Evolutionary conservation across 805 yeast species (phyloP), one percentile per base, ranked within the genome.

Genomic region (Candida cerambycidarum): DNA sequence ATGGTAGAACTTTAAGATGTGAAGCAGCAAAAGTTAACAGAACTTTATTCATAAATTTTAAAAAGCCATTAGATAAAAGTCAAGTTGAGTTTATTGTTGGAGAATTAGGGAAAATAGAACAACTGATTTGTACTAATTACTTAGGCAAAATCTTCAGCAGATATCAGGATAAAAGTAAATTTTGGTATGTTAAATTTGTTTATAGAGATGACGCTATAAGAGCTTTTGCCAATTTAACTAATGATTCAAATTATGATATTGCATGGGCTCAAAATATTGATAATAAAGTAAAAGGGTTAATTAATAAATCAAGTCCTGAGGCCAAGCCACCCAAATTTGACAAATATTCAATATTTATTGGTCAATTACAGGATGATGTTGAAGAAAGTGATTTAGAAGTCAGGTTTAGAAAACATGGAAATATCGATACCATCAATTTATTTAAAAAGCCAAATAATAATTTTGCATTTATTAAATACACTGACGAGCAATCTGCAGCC

Each of bases 11-110:
- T 3, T 78, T 92, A 33, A 76, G 97, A 43, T 87, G 96, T 64
- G 97, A 92, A 63, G 82, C 82, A 14, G 98, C 98, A 0, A 82
- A 85, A 55, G 96, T 90, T 35, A 92, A 90, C 62, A 74, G 97
- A 50, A 90, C 97, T 11, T 67, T 92, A 32, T 85, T 79, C 57
- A 60, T 89, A 34, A 63, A 80, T 1, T 61, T 70, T 4, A 47
- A 53, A 9, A 44, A 48, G 11, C 46, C 41, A 2, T 33, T 61
- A 12, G 44, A 53, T 9, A 68, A 64, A 12, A 50, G 45, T 13
- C 61, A 65, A 5, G 63, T 85, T 18, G 60, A 57, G 32, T 56
- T 57, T 1, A 50, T 69, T 18, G 61, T 83, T 40, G 56, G 62
- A 5, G 58, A 69, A 32, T 89, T 73, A 63, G 97, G 97, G 11